Percentiles rank a stretch among this genome's conserved stretches.
Conservation (phyloP, 495 filamentous ascomycete species). For the Penicillium crystallinum region DNA sequence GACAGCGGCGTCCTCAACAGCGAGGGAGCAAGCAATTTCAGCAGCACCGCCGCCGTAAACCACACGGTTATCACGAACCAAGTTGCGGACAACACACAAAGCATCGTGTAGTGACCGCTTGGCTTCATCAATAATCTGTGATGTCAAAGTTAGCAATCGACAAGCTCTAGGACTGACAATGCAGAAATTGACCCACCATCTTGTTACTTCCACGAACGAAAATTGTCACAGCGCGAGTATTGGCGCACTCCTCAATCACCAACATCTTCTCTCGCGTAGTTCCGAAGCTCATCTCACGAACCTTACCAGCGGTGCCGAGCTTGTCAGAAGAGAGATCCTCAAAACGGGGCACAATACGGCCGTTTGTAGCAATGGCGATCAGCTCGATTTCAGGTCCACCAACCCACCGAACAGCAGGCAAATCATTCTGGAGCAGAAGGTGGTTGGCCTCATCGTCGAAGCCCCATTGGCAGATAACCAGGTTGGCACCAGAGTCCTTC, state of each 20-base stretch:
- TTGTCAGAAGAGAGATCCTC: slow-evolving; percentile 89
- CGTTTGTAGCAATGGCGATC: slow-evolving; percentile 97
- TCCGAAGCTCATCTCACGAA: slow-evolving; percentile 92
- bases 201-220: slow-evolving; percentile 98
- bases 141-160: slow-evolving; percentile 18
- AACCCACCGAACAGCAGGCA: slow-evolving; percentile 96
- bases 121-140: slow-evolving; percentile 94
- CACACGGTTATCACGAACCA: slow-evolving; percentile 92
- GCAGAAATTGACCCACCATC: slow-evolving; percentile 60
- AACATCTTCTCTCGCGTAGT: slow-evolving; percentile 99
- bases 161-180: not conserved
- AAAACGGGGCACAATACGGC: slow-evolving; percentile 94
- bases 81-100: slow-evolving; percentile 93
- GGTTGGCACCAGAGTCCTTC: slow-evolving; percentile 94
- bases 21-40: slow-evolving; percentile 95
- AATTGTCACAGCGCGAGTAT: slow-evolving; percentile 90
- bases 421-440: slow-evolving; percentile 87
- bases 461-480: slow-evolving; percentile 98
- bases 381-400: slow-evolving; percentile 97
- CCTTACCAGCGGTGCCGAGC: slow-evolving; percentile 82
- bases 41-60: slow-evolving; percentile 98
- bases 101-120: slow-evolving; percentile 97
- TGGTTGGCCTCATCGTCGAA: slow-evolving; percentile 99
- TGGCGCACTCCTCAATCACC: slow-evolving; percentile 98
- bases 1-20: slow-evolving; percentile 90